These are phyloP conservation scores for Fusarium dimerum DNA, from an alignment of 2,329 filamentous ascomycete genomes.

Conservation along the genomic window DNA sequence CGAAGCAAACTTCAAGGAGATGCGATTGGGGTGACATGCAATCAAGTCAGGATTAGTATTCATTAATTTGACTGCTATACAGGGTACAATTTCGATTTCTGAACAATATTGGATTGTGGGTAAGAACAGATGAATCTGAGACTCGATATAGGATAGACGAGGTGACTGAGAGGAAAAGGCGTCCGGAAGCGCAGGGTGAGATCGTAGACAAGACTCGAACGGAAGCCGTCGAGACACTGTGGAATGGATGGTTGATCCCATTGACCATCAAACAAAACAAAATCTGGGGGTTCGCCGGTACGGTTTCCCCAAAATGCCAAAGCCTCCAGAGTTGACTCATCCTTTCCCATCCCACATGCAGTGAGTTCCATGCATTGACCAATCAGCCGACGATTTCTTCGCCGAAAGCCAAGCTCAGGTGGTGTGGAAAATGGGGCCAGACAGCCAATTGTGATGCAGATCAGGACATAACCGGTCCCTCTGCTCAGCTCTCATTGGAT, in stretches of 20 bases:
- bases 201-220: background rate
- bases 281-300: constrained; percentile 18
- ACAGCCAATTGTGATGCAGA: constrained; percentile 28
- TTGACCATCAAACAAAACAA: constrained; percentile 1
- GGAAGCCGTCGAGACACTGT: constrained; percentile 1
- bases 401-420: constrained; percentile 36
- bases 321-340: constrained; percentile 33
- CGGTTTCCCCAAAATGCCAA: background rate
- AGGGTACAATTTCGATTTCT: too few species aligned
- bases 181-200: too few species aligned
- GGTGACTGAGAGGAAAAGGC: too few species aligned
- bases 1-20: too few species aligned
- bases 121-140: too few species aligned
- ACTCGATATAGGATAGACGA: too few species aligned
- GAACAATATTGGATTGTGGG: too few species aligned
- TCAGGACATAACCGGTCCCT: constrained; percentile 10
- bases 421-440: constrained; percentile 28
- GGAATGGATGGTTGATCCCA: constrained; percentile 6
- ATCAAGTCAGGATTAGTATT: too few species aligned
- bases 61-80: too few species aligned
- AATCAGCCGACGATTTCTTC: constrained; percentile 33
- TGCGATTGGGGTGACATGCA: too few species aligned
- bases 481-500: constrained; percentile 30
- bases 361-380: constrained; percentile 30
- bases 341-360: constrained; percentile 12